A percentile compares a stretch with the other conserved stretches of the same genome.
These are phyloP conservation scores for Psidium guajava DNA, from an alignment of 345 rosid species.

Conservation along the genomic window DNA sequence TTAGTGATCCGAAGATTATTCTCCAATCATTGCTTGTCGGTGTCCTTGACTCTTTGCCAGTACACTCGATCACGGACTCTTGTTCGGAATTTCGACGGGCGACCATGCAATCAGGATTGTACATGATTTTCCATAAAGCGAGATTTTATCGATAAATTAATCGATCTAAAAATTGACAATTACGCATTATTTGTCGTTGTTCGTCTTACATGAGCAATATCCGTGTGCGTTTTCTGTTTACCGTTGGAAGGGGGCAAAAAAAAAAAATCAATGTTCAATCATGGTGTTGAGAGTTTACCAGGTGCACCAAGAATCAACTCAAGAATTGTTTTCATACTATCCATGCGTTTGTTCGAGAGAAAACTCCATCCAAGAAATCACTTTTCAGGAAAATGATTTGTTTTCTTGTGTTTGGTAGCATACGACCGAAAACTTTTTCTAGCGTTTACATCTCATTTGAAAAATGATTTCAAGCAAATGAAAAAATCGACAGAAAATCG, in stretches of 20 bases:
- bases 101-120: background rate
- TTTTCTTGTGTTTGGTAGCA: too few species aligned
- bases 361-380: too few species aligned
- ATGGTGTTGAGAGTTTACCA: rapidly evolving
- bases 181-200: background rate
- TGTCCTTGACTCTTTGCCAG: background rate
- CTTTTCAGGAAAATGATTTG: too few species aligned
- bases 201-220: background rate
- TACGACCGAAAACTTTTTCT: too few species aligned
- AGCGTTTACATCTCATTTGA: too few species aligned
- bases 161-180: too few species aligned
- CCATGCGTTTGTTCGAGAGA: too few species aligned
- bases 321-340: too few species aligned
- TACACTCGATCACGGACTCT: background rate
- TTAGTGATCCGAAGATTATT: background rate
- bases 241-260: background rate
- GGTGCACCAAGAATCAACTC: background rate
- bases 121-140: background rate
- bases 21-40: background rate
- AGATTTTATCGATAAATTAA: background rate
- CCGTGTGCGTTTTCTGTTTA: background rate
- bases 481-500: too few species aligned
- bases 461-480: too few species aligned
- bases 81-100: background rate
- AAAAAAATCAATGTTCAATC: background rate